Base-by-base conservation (phyloP, 2,329 filamentous ascomycete genomes). In the Stachybotrys echinatus region DNA sequence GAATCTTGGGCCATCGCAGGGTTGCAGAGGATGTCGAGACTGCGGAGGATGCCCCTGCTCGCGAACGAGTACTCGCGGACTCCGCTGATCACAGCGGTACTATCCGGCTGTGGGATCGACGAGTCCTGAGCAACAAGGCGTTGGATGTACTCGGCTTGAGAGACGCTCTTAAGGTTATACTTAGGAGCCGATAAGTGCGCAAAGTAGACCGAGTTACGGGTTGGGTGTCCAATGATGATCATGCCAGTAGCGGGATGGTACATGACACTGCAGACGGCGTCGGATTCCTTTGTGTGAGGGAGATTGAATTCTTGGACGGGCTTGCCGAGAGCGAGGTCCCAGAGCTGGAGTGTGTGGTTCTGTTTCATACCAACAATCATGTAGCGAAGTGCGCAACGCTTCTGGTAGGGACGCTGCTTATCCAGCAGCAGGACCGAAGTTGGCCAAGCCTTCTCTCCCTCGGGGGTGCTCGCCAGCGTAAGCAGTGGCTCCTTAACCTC, bases 291-390 rank as follows among this genome's bases (percentile, higher is more conserved):
- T 72, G 89, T 89, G 65, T 99, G 92, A 1, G 94, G 94, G 50
- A 99, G 84, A 66, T 96, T 94, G 67, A 99, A 86, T 73, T 99
- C 94, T 67, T 99, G 92, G 37, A 99, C 94, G 23, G 92, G 89
- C 72, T 96, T 96, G 58, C 88, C 88, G 31, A 99, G 84, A 40
- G 89, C 91, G 63, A 99, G 84, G 74, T 99, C 94, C 95, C 94
- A 99, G 42, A 99, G 83, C 75, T 99, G 95, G 54, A 99, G 83
- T 50, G 92, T 95, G 73, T 99, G 94, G 70, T 99, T 99, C 70
- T 99, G 94, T 75, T 97, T 96, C 83, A 97, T 90, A 61, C 94
- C 94, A 54, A 99, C 89, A 65, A 99, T 86, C 74, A 99, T 87
- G 74, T 99, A 99, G 54, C 94, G 85, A 55, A 96, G 78, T 45